Evolutionary conservation across 176 grass and related monocot species (phyloP).

Genomic region (Oryza brachyantha): DNA sequence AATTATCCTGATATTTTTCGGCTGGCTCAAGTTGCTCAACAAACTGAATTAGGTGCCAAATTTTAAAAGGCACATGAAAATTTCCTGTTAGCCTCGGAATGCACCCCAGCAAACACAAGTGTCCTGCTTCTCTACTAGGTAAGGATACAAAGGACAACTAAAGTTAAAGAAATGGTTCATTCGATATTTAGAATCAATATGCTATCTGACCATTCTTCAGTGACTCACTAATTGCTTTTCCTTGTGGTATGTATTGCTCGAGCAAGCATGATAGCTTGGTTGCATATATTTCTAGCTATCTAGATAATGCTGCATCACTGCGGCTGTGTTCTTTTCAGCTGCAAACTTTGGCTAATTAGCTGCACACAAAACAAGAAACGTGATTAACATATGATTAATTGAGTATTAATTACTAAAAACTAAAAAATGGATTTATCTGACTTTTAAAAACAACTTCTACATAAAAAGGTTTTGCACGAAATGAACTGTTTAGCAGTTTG

Average conservation of each 20-base stretch:
- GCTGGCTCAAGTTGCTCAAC: background rate
- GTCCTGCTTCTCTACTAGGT: background rate
- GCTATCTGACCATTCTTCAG: background rate
- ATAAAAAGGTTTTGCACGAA: too few relatives aligned
- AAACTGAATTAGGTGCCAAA: slow-evolving; percentile 27
- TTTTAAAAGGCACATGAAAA: background rate
- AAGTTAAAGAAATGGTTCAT: background rate
- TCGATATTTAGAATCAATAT: background rate
- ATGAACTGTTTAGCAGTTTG: too few relatives aligned
- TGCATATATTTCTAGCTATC: slow-evolving; percentile 3
- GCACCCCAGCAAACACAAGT: background rate
- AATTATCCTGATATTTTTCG: background rate
- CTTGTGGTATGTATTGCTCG: slow-evolving; percentile 11
- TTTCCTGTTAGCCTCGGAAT: background rate
- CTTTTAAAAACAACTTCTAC: too few relatives aligned
- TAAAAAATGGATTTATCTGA: too few relatives aligned
- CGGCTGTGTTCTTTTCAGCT: too few relatives aligned
- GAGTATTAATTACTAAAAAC: too few relatives aligned
- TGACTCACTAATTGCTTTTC: background rate
- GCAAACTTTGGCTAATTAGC: too few relatives aligned
- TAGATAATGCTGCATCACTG: background rate
- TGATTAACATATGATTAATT: too few relatives aligned
- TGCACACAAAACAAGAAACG: too few relatives aligned
- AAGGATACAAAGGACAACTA: background rate
- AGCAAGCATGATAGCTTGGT: background rate